Percentiles rank a stretch among this genome's conserved stretches.
These are phyloP conservation scores for Fusarium fracticaudum DNA, from an alignment of 2,329 filamentous ascomycete species.

Conservation along the genomic window DNA sequence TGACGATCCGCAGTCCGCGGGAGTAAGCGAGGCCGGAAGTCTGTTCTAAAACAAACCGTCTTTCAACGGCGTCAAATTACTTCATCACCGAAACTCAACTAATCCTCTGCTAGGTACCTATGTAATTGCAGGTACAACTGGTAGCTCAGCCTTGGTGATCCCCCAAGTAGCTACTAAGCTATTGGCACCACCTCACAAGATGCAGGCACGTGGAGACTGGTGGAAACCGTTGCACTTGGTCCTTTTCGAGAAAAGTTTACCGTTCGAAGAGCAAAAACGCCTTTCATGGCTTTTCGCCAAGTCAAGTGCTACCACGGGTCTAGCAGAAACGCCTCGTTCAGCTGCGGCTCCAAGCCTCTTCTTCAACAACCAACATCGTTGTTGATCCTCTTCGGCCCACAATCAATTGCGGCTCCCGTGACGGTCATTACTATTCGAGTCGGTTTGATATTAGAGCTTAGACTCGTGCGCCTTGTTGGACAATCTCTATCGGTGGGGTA, in stretches of 20 bases:
- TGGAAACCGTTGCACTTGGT: constrained; percentile 37
- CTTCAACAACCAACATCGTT: not conserved
- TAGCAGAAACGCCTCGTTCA: constrained; percentile 27
- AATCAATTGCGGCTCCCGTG: constrained; percentile 5
- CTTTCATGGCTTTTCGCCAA: not conserved
- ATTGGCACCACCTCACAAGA: constrained; percentile 24
- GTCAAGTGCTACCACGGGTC: constrained; percentile 2
- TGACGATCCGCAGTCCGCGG: constrained; percentile 15
- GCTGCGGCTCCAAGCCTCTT: constrained; percentile 25
- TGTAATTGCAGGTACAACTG: not conserved
- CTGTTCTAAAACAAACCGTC: constrained; percentile 6
- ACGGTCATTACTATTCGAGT: not conserved
- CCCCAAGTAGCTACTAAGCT: not conserved
- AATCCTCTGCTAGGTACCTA: not conserved
- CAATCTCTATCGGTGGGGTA: constrained; percentile 25
- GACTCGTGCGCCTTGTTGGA: constrained; percentile 16
- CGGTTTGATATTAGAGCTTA: constrained; percentile 2
- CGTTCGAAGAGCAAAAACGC: constrained; percentile 23
- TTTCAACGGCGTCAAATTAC: constrained; percentile 14
- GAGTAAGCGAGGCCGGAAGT: constrained; percentile 18
- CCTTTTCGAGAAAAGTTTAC: constrained; percentile 35
- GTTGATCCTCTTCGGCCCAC: not conserved
- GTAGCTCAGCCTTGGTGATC: constrained; percentile 13
- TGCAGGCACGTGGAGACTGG: constrained; percentile 37
- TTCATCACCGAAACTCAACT: not conserved